Evolutionary conservation across 805 yeast genomes (phyloP).

Genomic region (Torulaspora quercuum): DNA sequence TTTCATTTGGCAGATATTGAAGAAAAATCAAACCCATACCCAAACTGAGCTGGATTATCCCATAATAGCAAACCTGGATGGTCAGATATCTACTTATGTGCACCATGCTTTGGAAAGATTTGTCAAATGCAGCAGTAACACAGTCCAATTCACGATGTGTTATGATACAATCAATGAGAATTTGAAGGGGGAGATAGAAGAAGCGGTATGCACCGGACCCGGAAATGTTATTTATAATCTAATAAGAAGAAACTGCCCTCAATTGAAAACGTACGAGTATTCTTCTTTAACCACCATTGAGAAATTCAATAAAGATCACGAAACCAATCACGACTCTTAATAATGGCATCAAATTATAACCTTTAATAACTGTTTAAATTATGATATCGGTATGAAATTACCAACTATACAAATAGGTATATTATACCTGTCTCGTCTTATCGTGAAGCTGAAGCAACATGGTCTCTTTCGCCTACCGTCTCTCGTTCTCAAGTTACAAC

Average conservation of each 20-base stretch:
- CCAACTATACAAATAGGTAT: slow-evolving; percentile 97
- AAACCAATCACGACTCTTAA: not conserved
- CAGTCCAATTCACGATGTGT: slow-evolving; percentile 36
- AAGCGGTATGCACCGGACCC: slow-evolving; percentile 34
- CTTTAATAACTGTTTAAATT: slow-evolving; percentile 1
- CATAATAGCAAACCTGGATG: slow-evolving; percentile 33
- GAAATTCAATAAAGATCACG: slow-evolving; percentile 19
- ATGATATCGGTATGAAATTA: slow-evolving; percentile 76
- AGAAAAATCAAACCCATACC: slow-evolving; percentile 29
- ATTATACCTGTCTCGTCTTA: slow-evolving; percentile 86
- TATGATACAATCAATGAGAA: slow-evolving; percentile 30
- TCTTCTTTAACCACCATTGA: slow-evolving; percentile 29
- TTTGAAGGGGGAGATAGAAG: slow-evolving; percentile 13
- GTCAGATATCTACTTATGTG: slow-evolving; percentile 27
- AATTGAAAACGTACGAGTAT: slow-evolving; percentile 24
- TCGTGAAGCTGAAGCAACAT: slow-evolving; percentile 93
- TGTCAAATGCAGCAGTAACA: slow-evolving; percentile 33
- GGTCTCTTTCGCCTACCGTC: slow-evolving; percentile 77
- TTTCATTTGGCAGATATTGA: slow-evolving; percentile 33
- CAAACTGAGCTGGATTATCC: slow-evolving; percentile 28
- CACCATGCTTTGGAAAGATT: slow-evolving; percentile 36
- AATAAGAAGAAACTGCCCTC: slow-evolving; percentile 29
- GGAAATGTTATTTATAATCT: slow-evolving; percentile 32
- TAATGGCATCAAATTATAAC: not conserved
- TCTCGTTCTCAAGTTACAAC: slow-evolving; percentile 79